A percentile compares a stretch with the other conserved stretches of the same genome.
Conservation (phyloP, 805 yeast species). For the Nakazawaea ernobii region DNA sequence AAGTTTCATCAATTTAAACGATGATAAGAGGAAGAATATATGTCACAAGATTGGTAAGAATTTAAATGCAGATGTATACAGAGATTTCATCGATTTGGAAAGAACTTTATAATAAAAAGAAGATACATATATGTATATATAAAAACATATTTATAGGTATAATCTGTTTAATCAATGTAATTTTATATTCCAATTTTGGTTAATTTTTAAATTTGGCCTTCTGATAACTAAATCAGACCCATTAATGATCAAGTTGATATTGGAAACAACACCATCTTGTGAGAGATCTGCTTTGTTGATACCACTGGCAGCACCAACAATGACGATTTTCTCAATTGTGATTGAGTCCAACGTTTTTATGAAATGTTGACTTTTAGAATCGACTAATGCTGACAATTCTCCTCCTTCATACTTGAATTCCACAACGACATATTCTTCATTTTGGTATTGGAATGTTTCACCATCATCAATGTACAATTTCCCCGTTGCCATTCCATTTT, state of each 20-base stretch:
- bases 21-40: constrained; percentile 48
- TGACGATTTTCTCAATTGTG: constrained; percentile 48
- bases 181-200: constrained; percentile 35
- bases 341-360: constrained; percentile 26
- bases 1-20: constrained; percentile 47
- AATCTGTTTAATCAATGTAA: background rate
- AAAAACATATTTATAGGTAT: no score
- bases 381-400: constrained; percentile 23
- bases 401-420: constrained; percentile 33
- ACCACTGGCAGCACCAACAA: constrained; percentile 32
- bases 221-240: constrained; percentile 30
- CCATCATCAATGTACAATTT: constrained; percentile 81
- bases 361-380: constrained; percentile 18
- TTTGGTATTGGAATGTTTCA: constrained; percentile 51
- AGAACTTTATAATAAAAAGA: constrained; percentile 13
- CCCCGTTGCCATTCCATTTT: constrained; percentile 43
- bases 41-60: constrained; percentile 55
- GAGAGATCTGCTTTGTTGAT: constrained; percentile 2
- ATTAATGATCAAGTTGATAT: constrained; percentile 23
- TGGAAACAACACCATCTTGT: constrained; percentile 26
- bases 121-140: background rate
- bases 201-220: constrained; percentile 45
- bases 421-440: constrained; percentile 44
- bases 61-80: constrained; percentile 58
- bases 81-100: constrained; percentile 56